Percentiles rank a stretch among this genome's conserved stretches.
phyloP scores from a whole-genome alignment of 495 filamentous ascomycete species.

The Penicillium cosmopolitanum region DNA sequence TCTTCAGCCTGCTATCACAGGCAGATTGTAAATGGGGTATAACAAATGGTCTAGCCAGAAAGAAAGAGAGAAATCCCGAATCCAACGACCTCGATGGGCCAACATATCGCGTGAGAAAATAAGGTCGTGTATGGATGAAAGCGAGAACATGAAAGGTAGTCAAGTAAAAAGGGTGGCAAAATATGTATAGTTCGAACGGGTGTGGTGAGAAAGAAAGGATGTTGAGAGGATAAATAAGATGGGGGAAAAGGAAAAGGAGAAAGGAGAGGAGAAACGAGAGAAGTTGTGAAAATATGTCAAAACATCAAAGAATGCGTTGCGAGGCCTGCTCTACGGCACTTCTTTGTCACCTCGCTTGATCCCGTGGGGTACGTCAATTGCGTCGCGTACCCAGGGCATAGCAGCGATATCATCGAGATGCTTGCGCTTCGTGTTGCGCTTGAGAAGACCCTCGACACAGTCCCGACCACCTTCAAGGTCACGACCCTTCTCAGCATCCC shows the following conservation, averaged over 20 bases:
- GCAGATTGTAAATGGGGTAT: conserved; percentile 24
- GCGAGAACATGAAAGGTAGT: neutral
- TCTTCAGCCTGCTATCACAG: neutral
- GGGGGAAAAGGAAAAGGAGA: conserved; percentile 10
- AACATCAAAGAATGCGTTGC: conserved; percentile 10
- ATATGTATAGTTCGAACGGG: conserved; percentile 3
- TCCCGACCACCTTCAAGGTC: conserved; percentile 74
- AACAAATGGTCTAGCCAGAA: conserved; percentile 30
- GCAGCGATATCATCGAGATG: conserved; percentile 69
- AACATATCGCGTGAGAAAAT: conserved; percentile 16
- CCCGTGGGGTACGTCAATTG: conserved; percentile 71
- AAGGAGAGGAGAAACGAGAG: conserved; percentile 7
- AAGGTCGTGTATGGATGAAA: conserved; percentile 12
- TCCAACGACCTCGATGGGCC: conserved; percentile 10
- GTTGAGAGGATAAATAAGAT: conserved; percentile 11
- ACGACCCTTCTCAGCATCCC: conserved; percentile 59
- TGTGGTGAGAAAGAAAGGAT: conserved; percentile 10
- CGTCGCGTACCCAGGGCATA: conserved; percentile 75
- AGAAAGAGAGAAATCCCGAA: conserved; percentile 13
- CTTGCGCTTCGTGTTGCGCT: conserved; percentile 76
- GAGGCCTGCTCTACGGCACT: conserved; percentile 53
- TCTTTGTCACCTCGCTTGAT: conserved; percentile 70
- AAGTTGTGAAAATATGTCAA: conserved; percentile 10
- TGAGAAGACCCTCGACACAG: conserved; percentile 80
- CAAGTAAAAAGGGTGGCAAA: neutral